Percentiles rank a stretch among this genome's conserved stretches.
phyloP scores from a whole-genome alignment of 176 grass and related monocot species.

The Juncus effusus region DNA sequence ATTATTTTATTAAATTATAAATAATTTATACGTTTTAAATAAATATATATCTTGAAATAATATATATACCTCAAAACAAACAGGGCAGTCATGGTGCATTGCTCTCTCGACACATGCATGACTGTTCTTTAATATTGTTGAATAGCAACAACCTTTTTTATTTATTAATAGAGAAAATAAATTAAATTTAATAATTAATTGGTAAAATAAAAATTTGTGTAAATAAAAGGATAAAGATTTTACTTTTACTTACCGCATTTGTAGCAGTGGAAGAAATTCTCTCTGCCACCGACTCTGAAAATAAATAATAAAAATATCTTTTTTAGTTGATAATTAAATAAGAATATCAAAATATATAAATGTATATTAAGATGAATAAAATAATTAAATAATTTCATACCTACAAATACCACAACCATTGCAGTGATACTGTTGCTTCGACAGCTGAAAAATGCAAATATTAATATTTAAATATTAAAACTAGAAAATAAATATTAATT shows the following conservation, averaged over 20 bases:
- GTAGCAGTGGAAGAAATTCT: slow-evolving; percentile 92
- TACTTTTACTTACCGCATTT: slow-evolving; percentile 62
- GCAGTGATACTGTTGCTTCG: slow-evolving; percentile 93
- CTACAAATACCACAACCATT: slow-evolving; percentile 88
- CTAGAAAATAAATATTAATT: background rate
- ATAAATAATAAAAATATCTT: slow-evolving; percentile 17
- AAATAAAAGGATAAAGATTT: background rate
- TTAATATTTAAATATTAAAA: background rate
- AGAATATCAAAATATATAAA: background rate
- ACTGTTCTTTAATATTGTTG: slow-evolving; percentile 55
- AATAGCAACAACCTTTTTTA: slow-evolving; percentile 83
- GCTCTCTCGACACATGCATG: slow-evolving; percentile 92
- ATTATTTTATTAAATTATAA: background rate
- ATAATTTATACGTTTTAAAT: background rate
- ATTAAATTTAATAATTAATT: background rate
- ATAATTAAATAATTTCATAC: slow-evolving; percentile 28
- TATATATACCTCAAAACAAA: slow-evolving; percentile 78
- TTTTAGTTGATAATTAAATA: background rate
- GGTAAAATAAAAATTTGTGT: background rate
- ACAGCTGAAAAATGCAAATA: slow-evolving; percentile 47
- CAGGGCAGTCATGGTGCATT: slow-evolving; percentile 98
- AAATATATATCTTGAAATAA: background rate
- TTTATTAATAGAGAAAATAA: slow-evolving; percentile 1
- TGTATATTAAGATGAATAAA: too few relatives aligned
- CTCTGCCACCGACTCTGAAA: slow-evolving; percentile 75